phyloP scores from a whole-genome alignment of 345 rosid genomes.

The Tarenaya hassleriana region DNA sequence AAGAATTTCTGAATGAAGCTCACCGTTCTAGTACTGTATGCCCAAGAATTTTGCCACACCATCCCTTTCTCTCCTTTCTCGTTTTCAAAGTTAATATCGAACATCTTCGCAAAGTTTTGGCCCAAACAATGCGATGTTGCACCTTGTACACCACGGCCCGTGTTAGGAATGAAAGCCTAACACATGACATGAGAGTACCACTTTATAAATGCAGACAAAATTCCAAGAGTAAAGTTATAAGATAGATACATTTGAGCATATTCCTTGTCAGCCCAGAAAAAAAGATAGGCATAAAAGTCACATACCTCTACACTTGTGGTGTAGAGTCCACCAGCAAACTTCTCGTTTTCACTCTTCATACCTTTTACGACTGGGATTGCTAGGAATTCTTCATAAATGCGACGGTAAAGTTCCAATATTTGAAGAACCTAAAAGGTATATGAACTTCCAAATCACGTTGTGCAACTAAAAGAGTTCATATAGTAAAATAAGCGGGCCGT shows the following conservation, averaged over 20 bases:
- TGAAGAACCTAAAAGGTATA: constrained; percentile 30
- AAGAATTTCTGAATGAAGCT: constrained; percentile 1
- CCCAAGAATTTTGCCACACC: constrained; percentile 99
- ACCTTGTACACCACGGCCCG: constrained; percentile 97
- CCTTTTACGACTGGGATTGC: constrained; percentile 93
- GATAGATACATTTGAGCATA: too few species aligned
- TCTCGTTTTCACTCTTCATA: constrained; percentile 91
- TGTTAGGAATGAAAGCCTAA: constrained; percentile 94
- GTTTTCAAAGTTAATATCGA: constrained; percentile 80
- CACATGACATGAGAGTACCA: constrained; percentile 17
- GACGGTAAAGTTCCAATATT: constrained; percentile 80
- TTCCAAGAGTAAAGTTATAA: constrained; percentile 1
- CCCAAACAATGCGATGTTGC: constrained; percentile 98
- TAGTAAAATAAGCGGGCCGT: constrained; percentile 1
- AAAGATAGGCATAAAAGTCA: not conserved
- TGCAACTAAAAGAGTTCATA: constrained; percentile 5
- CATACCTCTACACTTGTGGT: constrained; percentile 90
- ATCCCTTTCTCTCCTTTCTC: constrained; percentile 82
- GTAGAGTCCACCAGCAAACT: constrained; percentile 98
- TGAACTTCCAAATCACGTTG: constrained; percentile 4
- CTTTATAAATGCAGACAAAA: not conserved
- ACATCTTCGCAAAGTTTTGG: constrained; percentile 96
- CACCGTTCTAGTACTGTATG: constrained; percentile 80
- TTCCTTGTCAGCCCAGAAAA: too few species aligned
- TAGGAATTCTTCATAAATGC: constrained; percentile 84